Evolutionary conservation across 2,329 filamentous ascomycete species (phyloP), one percentile per base, ranked within the genome.

Genomic region (Colletotrichum plurivorum): DNA sequence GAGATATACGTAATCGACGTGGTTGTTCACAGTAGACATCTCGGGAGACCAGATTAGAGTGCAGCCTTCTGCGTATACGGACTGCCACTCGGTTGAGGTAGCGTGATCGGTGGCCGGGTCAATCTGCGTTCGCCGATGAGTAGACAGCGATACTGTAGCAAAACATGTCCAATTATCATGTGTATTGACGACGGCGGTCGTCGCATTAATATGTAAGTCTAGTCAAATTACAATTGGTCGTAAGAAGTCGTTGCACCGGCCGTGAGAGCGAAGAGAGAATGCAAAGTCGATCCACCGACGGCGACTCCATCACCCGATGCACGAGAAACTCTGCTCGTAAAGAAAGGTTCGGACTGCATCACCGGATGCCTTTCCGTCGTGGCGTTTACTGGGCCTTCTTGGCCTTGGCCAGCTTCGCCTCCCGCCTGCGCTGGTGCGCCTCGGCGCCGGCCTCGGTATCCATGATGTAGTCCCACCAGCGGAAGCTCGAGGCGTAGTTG

Each of bases 401-500:
- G 72, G 85, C 84, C 78, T 85, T 85, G 80, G 92, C 86, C 58
- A 93, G 75, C 88, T 93, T 94, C 81, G 85, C 90, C 81, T 96
- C 94, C 69, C 94, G 89, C 78, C 95, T 91, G 78, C 87, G 89
- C 90, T 94, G 94, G 75, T 92, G 88, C 45, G 95, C 94, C 81
- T 97, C 95, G 36, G 93, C 90, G 61, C 93, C 94, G 73, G 94
- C 94, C 87, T 99, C 95, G 71, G 96, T 99, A 82, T 97, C 95
- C 74, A 98, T 88, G 75, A 91, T 80, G 80, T 92, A 97, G 84
- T 99, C 96, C 96, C 96, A 99, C 96, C 96, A 99, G 81, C 95
- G 90, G 90, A 99, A 99, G 87, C 94, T 97, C 78, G 94, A 97
- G 56, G 95, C 87, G 80, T 98, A 99, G 87, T 99, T 99, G 75